These are phyloP conservation scores for Colletotrichum sublineola DNA, from an alignment of 2,329 filamentous ascomycete genomes.

Conservation along the genomic window DNA sequence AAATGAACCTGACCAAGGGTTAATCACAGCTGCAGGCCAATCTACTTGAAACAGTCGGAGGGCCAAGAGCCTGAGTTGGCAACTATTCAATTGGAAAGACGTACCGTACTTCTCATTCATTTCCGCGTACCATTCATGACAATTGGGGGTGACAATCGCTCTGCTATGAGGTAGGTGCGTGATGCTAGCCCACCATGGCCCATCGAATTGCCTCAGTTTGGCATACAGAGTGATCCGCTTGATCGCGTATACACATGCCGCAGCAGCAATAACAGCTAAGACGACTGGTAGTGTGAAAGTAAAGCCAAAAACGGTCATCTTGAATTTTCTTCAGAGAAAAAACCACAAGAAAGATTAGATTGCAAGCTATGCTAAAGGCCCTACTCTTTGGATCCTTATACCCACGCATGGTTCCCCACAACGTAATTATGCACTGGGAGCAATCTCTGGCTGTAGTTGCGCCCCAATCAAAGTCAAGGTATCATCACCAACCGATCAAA, in stretches of 20 bases:
- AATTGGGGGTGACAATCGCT: constrained; percentile 44
- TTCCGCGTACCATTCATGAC: constrained; percentile 47
- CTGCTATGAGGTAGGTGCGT: constrained; percentile 46
- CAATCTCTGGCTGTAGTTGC: background rate
- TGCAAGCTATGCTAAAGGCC: too few relatives aligned
- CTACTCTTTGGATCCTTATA: background rate
- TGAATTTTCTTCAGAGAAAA: background rate
- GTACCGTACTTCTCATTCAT: constrained; percentile 48
- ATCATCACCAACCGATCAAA: constrained; percentile 11
- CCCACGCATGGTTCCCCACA: background rate
- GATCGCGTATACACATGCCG: background rate
- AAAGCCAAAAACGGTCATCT: background rate
- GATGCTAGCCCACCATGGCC: constrained; percentile 44
- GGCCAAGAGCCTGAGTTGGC: constrained; percentile 15
- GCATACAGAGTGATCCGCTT: constrained; percentile 1
- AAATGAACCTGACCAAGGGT: constrained; percentile 45
- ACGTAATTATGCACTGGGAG: background rate
- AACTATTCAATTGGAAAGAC: constrained; percentile 42
- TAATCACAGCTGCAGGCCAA: background rate
- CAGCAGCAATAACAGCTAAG: background rate
- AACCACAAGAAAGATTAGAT: too few relatives aligned
- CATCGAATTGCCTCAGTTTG: constrained; percentile 45
- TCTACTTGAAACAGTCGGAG: background rate
- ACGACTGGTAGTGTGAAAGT: background rate
- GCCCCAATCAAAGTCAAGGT: constrained; percentile 13